phyloP scores from a whole-genome alignment of 306 rosid species.

The Quercus ilex region DNA sequence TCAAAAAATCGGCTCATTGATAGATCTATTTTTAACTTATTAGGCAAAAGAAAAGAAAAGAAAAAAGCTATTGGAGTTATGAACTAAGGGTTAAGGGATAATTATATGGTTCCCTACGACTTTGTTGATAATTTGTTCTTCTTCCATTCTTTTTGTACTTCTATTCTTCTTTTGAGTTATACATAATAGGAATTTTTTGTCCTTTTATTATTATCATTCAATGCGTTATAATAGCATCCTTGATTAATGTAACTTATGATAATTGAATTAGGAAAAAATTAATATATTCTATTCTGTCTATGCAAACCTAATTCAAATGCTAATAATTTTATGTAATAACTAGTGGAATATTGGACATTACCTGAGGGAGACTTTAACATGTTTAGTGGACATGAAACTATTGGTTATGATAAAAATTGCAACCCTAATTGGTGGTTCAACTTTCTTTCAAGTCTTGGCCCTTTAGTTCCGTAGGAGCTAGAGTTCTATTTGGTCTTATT shows the following conservation, averaged over 20 bases:
- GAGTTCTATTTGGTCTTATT: too few relatives aligned
- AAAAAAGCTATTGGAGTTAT: background rate
- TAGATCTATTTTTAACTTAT: background rate
- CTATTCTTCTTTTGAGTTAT: background rate
- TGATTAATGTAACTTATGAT: background rate
- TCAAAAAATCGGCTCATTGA: background rate
- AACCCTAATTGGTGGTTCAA: background rate
- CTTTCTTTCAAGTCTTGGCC: background rate
- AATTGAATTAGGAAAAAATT: background rate
- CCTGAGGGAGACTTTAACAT: background rate
- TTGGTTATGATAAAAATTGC: background rate
- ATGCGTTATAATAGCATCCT: constrained; percentile 5
- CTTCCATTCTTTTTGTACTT: background rate
- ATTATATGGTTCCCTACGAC: background rate
- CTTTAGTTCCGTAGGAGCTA: background rate
- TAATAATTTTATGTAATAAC: constrained; percentile 21
- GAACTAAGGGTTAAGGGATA: background rate
- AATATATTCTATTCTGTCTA: background rate
- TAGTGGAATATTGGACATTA: background rate
- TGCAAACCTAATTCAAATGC: constrained; percentile 14
- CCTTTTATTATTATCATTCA: background rate
- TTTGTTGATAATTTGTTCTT: background rate
- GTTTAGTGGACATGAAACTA: background rate
- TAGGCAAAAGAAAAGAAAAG: background rate
- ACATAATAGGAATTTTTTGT: background rate